Base-by-base conservation (phyloP, 148 eudicot species). In the Rhododendron ferrugineum region DNA sequence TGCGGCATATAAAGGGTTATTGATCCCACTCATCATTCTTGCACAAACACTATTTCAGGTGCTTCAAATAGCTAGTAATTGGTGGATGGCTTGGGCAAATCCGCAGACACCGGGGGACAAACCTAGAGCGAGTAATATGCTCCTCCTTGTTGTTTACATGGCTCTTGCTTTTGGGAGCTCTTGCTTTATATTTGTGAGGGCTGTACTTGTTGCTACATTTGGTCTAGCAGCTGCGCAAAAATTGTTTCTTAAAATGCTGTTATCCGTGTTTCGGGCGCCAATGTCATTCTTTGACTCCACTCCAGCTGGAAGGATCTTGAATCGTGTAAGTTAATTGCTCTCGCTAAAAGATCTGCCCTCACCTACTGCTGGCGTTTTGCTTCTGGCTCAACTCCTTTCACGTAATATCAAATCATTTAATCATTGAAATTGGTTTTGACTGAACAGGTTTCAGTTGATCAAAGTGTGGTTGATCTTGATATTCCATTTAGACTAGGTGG, bases 11-110 rank as follows among this genome's bases (percentile, higher is more conserved):
- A 95, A 93, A 86, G 99, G 99, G 56, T 85, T 89, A 80, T 85
- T 96, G 82, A 93, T 94, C 86, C 99, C 98, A 1, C 93, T 91
- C 84, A 94, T 96, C 81, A 89, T 96, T 85, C 89, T 96, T 54
- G 92, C 98, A 73, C 99, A 96, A 90, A 86, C 93, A 52, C 82
- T 91, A 81, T 96, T 96, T 90, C 98, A 95, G 90, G 86, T 89
- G 90, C 92, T 95, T 86, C 99, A 95, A 85, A 96, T 96, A 86
- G 98, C 97, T 64, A 95, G 99, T 85, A 96, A 90, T 89, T 96
- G 95, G 96, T 96, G 99, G 99, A 95, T 96, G 99, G 98, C 99
- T 40, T 96, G 98, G 98, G 99, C 99, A 47, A 95, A 92, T 84
- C 98, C 99, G 28, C 95, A 93, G 86, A 93, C 97, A 15, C 87